Base-by-base conservation (phyloP, 371 early-diverging fungal genomes). In the Mortierella sp. region DNA sequence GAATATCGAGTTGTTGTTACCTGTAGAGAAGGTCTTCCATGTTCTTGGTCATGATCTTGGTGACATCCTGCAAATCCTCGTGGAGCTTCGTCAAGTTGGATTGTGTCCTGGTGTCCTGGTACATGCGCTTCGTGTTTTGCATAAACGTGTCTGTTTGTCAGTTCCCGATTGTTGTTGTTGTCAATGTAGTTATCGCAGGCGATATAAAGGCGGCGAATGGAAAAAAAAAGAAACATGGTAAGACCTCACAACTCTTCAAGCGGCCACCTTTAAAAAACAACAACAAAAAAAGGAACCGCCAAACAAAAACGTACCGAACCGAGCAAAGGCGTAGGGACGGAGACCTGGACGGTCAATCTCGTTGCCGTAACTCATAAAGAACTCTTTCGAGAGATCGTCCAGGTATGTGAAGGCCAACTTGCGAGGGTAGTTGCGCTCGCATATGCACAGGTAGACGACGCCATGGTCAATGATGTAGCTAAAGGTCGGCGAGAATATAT, bases 1-100 rank as follows among this genome's bases (percentile, higher is more conserved):
- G 10, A 34, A 82, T 74, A n/a, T 57, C 69, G 70, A 96, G 91
- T 86, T 97, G 91, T 80, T 96, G 97, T 40, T 98, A 98, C 70
- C 99, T 94, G 93, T 97, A 97, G 71, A 99, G 91, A 54, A 98
- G 90, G 87, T 98, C 98, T 77, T 97, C 96, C 94, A 99, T 98
- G 89, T 98, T 99, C 86, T 96, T 97, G 21, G 97, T 99, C 98
- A 99, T 98, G 75, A 99, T 98, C 80, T 97, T 93, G 43, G 96
- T 96, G 10, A 99, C 99, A 87, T 98, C 99, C 74, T 95, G 95
- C 79, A 99, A 88, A 87, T 99, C 98, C 79, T 98, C 98, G 86
- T 98, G 97, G 51, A 99, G 89, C 87, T 96, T 97, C 77, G 96
- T 90, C 88, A 99, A 82, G 83, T 98, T 98, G 75, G 94, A 92